Base-by-base conservation (phyloP, 352 stramenopile species). In the Peronospora farinosa region DNA sequence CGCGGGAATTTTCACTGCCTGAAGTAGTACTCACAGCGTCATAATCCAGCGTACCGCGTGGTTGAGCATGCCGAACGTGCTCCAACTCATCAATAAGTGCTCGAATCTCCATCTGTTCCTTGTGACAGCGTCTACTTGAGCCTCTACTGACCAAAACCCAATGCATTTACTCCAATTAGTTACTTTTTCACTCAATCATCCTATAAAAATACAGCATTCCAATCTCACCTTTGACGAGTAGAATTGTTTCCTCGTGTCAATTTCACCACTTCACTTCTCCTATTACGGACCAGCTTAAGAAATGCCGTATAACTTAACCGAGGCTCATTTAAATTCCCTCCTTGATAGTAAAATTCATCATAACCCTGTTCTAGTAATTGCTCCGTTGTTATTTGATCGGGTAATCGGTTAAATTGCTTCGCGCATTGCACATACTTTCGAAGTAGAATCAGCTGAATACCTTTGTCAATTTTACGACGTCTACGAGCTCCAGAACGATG, bases 261-360 rank as follows among this genome's bases (percentile, higher is more conserved):
- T 3, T 61, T 44, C n/a, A 46, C 53, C 17, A 72, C 63, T 59
- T 88, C 77, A 32, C 72, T 65, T 15, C 77, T 60, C 39, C 77
- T 57, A 55, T 88, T 88, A 19, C 77, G 77, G 23, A 88, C 67
- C 5, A 84, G 65, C 57, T 84, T 86, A 15, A 85, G 50, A 47
- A 88, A 88, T 5, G 74, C 65, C 6, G 69, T 32, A 59, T 88
- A 86, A 11, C 37, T 60, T 31, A 88, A 60, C 25, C 72, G 63
- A 21, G 65, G 72, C 43, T 88, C 77, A 48, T 72, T 72, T 7
- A 81, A 35, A 41, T 67, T 77, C 15, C 77, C 77, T 35, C 74
- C 74, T 36, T 79, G 67, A 41, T 81, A 75, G 45, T 80, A 83
- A 44, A 83, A 88, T 64, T 84, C 74, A 53, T 83, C 74, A 49